A percentile compares a stretch with the other conserved stretches of the same genome.
These are phyloP conservation scores for Anthostomella pinea DNA, from an alignment of 2,329 filamentous ascomycete species.

Conservation along the genomic window DNA sequence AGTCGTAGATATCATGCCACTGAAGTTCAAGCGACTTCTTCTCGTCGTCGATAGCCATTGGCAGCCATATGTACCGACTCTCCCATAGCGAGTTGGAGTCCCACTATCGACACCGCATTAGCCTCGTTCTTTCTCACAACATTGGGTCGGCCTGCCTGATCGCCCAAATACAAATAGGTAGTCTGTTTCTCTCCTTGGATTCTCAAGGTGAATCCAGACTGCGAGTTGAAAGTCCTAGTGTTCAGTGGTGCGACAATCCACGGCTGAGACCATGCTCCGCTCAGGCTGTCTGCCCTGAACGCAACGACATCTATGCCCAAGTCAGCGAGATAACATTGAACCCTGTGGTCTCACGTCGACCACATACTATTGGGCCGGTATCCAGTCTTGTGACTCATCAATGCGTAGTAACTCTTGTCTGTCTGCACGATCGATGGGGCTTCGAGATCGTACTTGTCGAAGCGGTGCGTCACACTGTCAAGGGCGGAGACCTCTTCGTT, in stretches of 20 bases:
- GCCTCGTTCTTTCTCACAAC: not conserved
- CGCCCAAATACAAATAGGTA: conserved; percentile 50
- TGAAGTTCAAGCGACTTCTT: conserved; percentile 47
- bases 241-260: conserved; percentile 50
- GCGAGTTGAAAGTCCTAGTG: conserved; percentile 51
- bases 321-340: conserved; percentile 1
- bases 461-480: conserved; percentile 51
- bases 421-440: conserved; percentile 60
- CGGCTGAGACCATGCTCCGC: conserved; percentile 53
- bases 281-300: conserved; percentile 49
- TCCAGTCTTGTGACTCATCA: conserved; percentile 63
- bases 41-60: conserved; percentile 49
- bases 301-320: conserved; percentile 45
- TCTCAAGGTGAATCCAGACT: conserved; percentile 47
- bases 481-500: conserved; percentile 51
- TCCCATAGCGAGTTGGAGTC: conserved; percentile 56
- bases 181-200: conserved; percentile 48
- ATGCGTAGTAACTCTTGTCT: conserved; percentile 55
- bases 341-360: not conserved
- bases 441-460: conserved; percentile 58
- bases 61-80: conserved; percentile 56
- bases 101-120: conserved; percentile 34
- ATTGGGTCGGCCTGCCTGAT: conserved; percentile 32
- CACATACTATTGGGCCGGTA: conserved; percentile 54
- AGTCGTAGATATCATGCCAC: conserved; percentile 56